A percentile compares a stretch with the other conserved stretches of the same genome.
phyloP scores from a whole-genome alignment of 2,329 filamentous ascomycete species.

The Mycosphaerella sp. region DNA sequence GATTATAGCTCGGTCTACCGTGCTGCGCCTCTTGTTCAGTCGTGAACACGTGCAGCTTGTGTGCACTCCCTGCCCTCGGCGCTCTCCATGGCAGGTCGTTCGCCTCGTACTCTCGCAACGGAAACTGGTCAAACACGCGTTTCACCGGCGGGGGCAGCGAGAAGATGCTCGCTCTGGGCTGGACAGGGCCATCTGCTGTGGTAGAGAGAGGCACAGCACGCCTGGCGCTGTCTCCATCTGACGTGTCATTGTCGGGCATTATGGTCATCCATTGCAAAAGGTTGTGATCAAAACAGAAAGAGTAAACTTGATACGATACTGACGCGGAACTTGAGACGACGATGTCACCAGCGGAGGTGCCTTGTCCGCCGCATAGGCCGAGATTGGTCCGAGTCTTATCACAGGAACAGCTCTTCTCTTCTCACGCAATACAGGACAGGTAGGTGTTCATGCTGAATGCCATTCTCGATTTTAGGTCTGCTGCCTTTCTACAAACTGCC shows the following conservation, averaged over 20 bases:
- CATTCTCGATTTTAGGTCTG: slow-evolving; percentile 5
- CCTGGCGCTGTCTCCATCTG: slow-evolving; percentile 17
- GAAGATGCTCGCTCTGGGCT: slow-evolving; percentile 34
- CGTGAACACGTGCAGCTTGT: slow-evolving; percentile 72
- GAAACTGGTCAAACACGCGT: slow-evolving; percentile 76
- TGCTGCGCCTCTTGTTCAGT: slow-evolving; percentile 54
- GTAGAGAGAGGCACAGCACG: background rate
- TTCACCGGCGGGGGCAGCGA: slow-evolving; percentile 69
- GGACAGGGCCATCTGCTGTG: background rate
- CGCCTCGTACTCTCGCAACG: slow-evolving; percentile 65
- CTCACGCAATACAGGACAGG: background rate
- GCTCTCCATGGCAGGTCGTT: slow-evolving; percentile 67
- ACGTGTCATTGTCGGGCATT: background rate
- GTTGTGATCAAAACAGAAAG: background rate
- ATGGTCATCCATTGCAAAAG: background rate
- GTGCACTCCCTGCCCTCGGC: slow-evolving; percentile 38
- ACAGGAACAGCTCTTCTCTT: background rate
- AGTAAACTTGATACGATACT: background rate
- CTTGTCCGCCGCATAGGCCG: slow-evolving; percentile 1
- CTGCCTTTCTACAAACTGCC: slow-evolving; percentile 5
- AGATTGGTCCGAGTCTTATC: slow-evolving; percentile 3
- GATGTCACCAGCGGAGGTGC: background rate
- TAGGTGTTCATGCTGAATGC: background rate
- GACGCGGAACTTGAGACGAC: background rate
- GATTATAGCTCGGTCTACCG: slow-evolving; percentile 76